Conservation (phyloP, 352 stramenopile species). For the Phytophthora fragariaefolia region DNA sequence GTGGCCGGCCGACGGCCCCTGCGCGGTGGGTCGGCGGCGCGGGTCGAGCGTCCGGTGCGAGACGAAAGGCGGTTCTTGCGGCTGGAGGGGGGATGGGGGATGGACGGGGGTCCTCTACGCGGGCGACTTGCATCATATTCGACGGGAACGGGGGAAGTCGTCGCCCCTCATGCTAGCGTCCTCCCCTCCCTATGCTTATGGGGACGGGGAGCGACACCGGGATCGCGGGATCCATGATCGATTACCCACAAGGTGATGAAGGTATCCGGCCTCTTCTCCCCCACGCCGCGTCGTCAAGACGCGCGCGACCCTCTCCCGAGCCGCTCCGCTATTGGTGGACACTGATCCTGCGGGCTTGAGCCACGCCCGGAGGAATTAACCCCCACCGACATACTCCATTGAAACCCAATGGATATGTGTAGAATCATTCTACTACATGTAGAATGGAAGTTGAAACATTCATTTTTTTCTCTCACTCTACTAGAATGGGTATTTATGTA, state of each 20-base stretch:
- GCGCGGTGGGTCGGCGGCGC: slow-evolving; percentile 22
- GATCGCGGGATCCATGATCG: slow-evolving; percentile 86
- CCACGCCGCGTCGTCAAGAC: slow-evolving; percentile 3
- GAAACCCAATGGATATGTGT: not conserved
- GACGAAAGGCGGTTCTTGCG: slow-evolving; percentile 36
- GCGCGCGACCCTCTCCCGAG: not conserved
- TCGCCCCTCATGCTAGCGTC: slow-evolving; percentile 63
- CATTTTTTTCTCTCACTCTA: not conserved
- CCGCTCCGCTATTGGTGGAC: slow-evolving; percentile 48
- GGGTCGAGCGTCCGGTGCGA: slow-evolving; percentile 39
- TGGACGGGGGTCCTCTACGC: slow-evolving; percentile 28
- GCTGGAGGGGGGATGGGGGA: slow-evolving; percentile 18
- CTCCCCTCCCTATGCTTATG: slow-evolving; percentile 17
- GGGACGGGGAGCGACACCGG: slow-evolving; percentile 54
- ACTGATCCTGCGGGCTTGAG: slow-evolving; percentile 59
- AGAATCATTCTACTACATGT: too few relatives aligned
- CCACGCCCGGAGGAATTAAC: slow-evolving; percentile 51
- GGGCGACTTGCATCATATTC: slow-evolving; percentile 4
- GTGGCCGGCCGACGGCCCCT: slow-evolving; percentile 20
- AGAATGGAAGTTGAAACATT: too few relatives aligned
- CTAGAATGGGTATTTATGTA: too few relatives aligned
- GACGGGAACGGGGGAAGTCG: slow-evolving; percentile 22
- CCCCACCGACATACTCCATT: slow-evolving; percentile 25
- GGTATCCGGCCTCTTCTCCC: slow-evolving; percentile 56
- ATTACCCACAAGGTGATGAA: slow-evolving; percentile 73